These are phyloP conservation scores for Hypomyces perniciosus DNA, from an alignment of 2,329 filamentous ascomycete genomes.

Conservation along the genomic window DNA sequence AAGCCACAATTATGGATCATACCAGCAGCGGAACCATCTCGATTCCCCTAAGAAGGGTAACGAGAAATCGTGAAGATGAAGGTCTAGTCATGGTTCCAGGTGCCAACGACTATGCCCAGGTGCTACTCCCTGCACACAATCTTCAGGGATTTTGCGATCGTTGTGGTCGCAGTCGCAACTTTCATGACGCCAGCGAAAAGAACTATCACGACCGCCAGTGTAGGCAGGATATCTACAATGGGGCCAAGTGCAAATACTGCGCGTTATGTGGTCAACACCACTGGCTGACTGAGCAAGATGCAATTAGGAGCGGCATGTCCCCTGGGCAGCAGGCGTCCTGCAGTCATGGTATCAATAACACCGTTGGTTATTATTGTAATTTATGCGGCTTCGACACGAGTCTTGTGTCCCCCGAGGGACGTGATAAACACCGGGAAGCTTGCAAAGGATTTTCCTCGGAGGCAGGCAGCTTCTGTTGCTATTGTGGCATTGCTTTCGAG, in stretches of 20 bases:
- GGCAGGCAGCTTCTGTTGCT: constrained; percentile 7
- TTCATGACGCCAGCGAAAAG: constrained; percentile 5
- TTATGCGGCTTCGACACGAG: constrained; percentile 6
- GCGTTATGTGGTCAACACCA: constrained; percentile 7
- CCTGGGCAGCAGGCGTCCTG: neutral
- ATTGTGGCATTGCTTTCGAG: constrained; percentile 8
- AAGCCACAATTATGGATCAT: neutral
- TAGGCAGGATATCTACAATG: neutral
- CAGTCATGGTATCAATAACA: neutral
- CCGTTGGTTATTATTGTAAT: constrained; percentile 1
- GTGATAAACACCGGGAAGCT: neutral
- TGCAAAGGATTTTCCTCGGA: constrained; percentile 2
- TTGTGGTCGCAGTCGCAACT: constrained; percentile 7
- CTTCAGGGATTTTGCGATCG: constrained; percentile 9
- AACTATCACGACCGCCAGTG: constrained; percentile 10
- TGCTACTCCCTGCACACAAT: neutral
- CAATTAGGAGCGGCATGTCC: constrained; percentile 1
- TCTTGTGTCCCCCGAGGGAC: neutral
- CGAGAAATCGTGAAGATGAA: neutral
- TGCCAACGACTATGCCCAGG: neutral
- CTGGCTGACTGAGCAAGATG: constrained; percentile 1
- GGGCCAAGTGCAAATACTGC: constrained; percentile 12
- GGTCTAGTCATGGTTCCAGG: neutral
- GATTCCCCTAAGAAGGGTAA: neutral
- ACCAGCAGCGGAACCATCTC: constrained; percentile 1